Evolutionary conservation across 257 asterid genomes (phyloP).

Genomic region (Scutellaria baicalensis): DNA sequence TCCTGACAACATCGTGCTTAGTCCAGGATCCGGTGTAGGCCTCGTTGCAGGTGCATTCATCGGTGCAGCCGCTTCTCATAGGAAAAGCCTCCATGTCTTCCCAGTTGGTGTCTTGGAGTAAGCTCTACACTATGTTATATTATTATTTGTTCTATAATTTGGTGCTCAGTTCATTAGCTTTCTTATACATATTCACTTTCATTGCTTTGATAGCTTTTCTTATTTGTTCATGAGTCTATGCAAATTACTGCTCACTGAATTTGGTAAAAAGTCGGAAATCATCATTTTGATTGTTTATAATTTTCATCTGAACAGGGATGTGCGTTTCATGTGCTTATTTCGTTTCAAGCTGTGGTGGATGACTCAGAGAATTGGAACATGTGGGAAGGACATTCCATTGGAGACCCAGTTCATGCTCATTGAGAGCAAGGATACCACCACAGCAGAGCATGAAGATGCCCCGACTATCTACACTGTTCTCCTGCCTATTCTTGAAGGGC

Average conservation of each 20-base stretch:
- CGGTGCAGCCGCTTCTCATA: conserved; percentile 72
- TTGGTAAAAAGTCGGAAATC: neutral
- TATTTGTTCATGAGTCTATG: neutral
- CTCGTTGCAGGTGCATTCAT: conserved; percentile 82
- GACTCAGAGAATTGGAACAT: conserved; percentile 96
- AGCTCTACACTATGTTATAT: conserved; percentile 16
- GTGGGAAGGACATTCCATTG: conserved; percentile 84
- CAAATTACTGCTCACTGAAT: neutral
- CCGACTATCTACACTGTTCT: conserved; percentile 75
- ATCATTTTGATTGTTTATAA: conserved; percentile 7
- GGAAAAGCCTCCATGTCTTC: conserved; percentile 75
- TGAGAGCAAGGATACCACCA: conserved; percentile 68
- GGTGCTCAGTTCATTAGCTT: neutral
- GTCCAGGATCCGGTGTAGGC: conserved; percentile 76
- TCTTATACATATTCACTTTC: neutral
- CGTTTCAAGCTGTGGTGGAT: conserved; percentile 99
- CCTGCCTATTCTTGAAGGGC: conserved; percentile 92
- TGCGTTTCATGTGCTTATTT: conserved; percentile 84
- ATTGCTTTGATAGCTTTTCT: neutral
- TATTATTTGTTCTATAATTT: neutral
- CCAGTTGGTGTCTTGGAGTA: conserved; percentile 92
- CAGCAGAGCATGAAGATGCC: conserved; percentile 47
- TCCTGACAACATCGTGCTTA: conserved; percentile 71
- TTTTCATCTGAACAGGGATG: conserved; percentile 58
- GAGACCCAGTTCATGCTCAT: conserved; percentile 95